A percentile compares a stretch with the other conserved stretches of the same genome.
These are phyloP conservation scores for Xylariaceae sp. DNA, from an alignment of 2,329 filamentous ascomycete species.

Conservation along the genomic window DNA sequence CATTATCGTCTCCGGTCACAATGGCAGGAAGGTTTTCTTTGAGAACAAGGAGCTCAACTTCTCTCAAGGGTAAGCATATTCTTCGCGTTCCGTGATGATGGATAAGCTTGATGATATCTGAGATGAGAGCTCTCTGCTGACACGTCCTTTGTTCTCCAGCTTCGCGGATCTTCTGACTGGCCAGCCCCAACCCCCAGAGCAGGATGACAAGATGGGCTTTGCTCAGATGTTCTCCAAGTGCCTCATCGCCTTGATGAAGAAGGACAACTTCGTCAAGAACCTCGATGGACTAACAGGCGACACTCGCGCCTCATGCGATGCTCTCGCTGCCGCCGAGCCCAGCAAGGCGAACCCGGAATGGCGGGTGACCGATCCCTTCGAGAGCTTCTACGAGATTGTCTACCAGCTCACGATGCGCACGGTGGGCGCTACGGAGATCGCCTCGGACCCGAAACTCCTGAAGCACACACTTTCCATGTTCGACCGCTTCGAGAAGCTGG, in stretches of 20 bases:
- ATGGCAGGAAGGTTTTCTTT: conserved; percentile 42
- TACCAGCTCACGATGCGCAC: conserved; percentile 55
- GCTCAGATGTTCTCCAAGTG: conserved; percentile 28
- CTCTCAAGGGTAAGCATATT: conserved; percentile 35
- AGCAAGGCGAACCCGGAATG: conserved; percentile 21
- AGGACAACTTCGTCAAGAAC: conserved; percentile 35
- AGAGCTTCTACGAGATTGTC: conserved; percentile 47
- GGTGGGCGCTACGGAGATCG: conserved; percentile 49
- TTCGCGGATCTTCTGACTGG: conserved; percentile 26
- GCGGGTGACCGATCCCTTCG: conserved; percentile 47
- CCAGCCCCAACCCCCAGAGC: conserved; percentile 14
- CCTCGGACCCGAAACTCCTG: conserved; percentile 40
- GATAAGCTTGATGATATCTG: too few relatives aligned
- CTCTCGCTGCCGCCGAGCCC: conserved; percentile 29
- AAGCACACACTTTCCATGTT: conserved; percentile 41
- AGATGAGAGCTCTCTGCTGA: too few relatives aligned
- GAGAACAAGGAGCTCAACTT: conserved; percentile 42
- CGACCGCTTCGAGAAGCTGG: conserved; percentile 41
- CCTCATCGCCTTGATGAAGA: conserved; percentile 35
- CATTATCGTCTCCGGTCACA: conserved; percentile 39
- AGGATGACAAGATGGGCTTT: conserved; percentile 21
- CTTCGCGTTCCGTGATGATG: too few relatives aligned
- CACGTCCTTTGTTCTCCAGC: conserved; percentile 5
- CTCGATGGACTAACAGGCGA: conserved; percentile 42
- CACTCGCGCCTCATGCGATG: conserved; percentile 35